Base-by-base conservation (phyloP, 345 rosid genomes). In the Rhodamnia rubescens region DNA sequence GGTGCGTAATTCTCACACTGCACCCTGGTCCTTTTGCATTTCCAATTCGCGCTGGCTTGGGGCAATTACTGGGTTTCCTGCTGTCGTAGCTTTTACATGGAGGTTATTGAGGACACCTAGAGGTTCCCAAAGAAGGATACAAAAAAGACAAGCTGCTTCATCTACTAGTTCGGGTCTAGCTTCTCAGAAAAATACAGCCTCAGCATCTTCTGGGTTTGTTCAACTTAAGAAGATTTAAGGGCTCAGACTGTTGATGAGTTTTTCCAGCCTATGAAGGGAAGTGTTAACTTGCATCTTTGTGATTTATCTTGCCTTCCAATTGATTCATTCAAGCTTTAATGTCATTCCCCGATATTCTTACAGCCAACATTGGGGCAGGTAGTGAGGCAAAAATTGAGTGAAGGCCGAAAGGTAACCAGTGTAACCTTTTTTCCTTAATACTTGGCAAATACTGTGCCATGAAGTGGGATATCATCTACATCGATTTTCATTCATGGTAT, bases 41-140 rank as follows among this genome's bases (percentile, higher is more conserved):
- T 90, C 96, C 99, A 98, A 96, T 92, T 90, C 97, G 44, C 87
- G 95, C 82, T 96, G 98, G 16, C 92, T 94, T 84, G 99, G 99
- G 83, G 99, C 99, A 27, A 91, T 96, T 83, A 99, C 97, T 13
- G 99, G 99, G 53, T 93, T 98, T 88, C 98, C 99, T 75, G 93
- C 96, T 57, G 99, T 98, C 8, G 89, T 98, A 82, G 94, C 93
- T 53, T 96, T 96, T 85, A 92, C 96, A 6, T 98, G 96, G 96
- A 93, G 95, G 85, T 88, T 95, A 81, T 84, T 94, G 75, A 93
- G 99, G 89, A 89, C 98, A 50, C 94, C 97, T 26, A 83, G 89
- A 58, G 93, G 88, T 75, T 90, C 91, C 85, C 94, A 88, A 83
- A 92, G 95, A 91, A 93, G 98, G 90, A 95, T 85, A 82, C 98